A percentile compares a stretch with the other conserved stretches of the same genome.
phyloP scores from a whole-genome alignment of 331 rosid genomes.

The Malus hybrid region DNA sequence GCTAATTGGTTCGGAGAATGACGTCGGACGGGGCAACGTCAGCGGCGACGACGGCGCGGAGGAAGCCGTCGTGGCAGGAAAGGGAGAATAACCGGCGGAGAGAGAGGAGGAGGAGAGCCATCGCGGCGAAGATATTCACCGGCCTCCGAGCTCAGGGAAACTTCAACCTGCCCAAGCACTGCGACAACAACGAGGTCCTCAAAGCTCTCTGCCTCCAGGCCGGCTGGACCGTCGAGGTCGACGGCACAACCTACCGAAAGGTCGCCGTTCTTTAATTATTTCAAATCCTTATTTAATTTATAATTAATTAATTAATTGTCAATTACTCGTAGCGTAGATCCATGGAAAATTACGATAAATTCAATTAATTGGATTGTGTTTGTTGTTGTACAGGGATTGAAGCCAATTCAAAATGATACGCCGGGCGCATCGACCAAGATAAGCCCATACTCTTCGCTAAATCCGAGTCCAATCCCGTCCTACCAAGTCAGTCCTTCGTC shows the following conservation, averaged over 20 bases:
- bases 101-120: conserved; percentile 77
- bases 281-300: neutral
- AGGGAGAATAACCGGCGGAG: conserved; percentile 81
- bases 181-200: conserved; percentile 79
- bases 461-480: conserved; percentile 71
- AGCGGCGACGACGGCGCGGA: conserved; percentile 26
- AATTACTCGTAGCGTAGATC: neutral
- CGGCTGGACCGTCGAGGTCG: conserved; percentile 90
- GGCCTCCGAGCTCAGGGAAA: conserved; percentile 79
- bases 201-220: conserved; percentile 80
- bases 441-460: conserved; percentile 56
- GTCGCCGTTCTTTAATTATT: conserved; percentile 15
- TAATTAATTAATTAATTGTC: neutral
- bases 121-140: conserved; percentile 64
- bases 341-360: neutral
- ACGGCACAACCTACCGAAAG: conserved; percentile 83
- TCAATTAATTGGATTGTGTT: neutral
- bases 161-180: conserved; percentile 76
- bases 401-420: conserved; percentile 25
- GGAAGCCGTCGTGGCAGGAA: conserved; percentile 93
- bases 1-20: conserved; percentile 29
- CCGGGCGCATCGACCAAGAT: conserved; percentile 42
- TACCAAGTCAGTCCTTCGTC: conserved; percentile 85
- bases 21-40: conserved; percentile 76
- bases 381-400: conserved; percentile 44